Evolutionary conservation across 345 rosid genomes (phyloP), one percentile per base, ranked within the genome.

Genomic region (Erysimum cheiranthoides): DNA sequence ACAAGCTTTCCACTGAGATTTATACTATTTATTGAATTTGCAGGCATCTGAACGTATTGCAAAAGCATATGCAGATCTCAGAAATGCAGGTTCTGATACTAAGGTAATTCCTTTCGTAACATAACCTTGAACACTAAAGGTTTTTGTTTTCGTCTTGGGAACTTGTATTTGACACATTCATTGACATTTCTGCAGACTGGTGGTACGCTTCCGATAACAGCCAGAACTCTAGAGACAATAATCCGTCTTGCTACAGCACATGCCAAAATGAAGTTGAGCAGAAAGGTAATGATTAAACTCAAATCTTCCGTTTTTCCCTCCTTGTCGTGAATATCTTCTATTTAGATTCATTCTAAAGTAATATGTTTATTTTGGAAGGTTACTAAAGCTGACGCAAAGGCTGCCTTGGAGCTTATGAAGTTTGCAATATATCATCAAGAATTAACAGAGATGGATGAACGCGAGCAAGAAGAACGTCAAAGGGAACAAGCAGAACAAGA

Each of bases 161-260:
- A 58, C 42, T 32, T 59, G 62, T 66, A 25, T 60, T 60, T 72
- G 56, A 66, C 42, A 43, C 21, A 46, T 25, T 42, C 35, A 16
- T 66, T 17, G 3, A 16, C 51, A 71, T 78, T 51, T 77, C 66
- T 80, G 83, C 66, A 95, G 99, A 92, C 96, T 54, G 98, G 99
- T 38, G 99, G 99, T 82, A 92, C 98, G 4, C 98, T 95, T 80
- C 98, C 98, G 9, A 92, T 95, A 50, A 95, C 99, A 49, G 97
- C 99, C 30, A 89, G 99, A 84, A 95, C 99, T 51, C 78, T 95
- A 71, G 99, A 95, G 85, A 95, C 99, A 77, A 90, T 95, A 18
- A 95, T 95, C 25, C 98, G 99, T 61, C 93, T 95, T 70, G 92
- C 99, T 16, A 92, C 99, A 14, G 98, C 99, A 70, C 99, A 95